A percentile compares a stretch with the other conserved stretches of the same genome.
phyloP scores from a whole-genome alignment of 768 basidiomycete species.

The Serpula lacrymans region DNA sequence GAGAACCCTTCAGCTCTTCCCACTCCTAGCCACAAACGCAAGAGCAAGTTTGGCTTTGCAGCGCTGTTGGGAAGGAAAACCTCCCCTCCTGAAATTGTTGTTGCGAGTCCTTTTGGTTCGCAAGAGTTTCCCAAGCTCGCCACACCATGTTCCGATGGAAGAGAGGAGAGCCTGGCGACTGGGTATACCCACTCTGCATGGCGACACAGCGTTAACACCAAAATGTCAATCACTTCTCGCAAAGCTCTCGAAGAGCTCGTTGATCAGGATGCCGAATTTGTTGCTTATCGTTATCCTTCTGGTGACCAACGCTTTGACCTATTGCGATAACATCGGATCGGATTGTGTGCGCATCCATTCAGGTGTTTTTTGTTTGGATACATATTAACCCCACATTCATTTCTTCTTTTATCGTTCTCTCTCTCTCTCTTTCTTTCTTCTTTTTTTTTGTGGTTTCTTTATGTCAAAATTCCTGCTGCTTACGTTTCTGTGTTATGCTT shows the following conservation, averaged over 20 bases:
- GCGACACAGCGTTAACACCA: conserved; percentile 48
- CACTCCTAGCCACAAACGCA: conserved; percentile 52
- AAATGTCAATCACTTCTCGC: conserved; percentile 63
- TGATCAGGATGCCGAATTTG: conserved; percentile 82
- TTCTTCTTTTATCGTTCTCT: conserved; percentile 2
- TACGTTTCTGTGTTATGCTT: conserved; percentile 15
- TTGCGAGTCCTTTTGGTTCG: conserved; percentile 31
- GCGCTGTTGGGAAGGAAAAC: conserved; percentile 61
- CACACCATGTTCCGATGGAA: conserved; percentile 41
- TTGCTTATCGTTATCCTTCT: conserved; percentile 86
- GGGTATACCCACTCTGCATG: conserved; percentile 50
- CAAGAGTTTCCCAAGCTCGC: conserved; percentile 50
- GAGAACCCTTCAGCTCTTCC: conserved; percentile 26
- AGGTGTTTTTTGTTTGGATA: too few relatives aligned
- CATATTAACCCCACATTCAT: conserved; percentile 1
- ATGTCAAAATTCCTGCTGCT: conserved; percentile 10
- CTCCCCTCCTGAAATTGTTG: conserved; percentile 16
- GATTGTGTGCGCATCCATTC: too few relatives aligned
- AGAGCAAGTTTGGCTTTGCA: conserved; percentile 69
- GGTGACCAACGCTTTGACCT: conserved; percentile 67
- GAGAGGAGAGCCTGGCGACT: conserved; percentile 44
- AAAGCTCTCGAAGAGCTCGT: conserved; percentile 77
- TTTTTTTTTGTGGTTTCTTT: conserved; percentile 15
- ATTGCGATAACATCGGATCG: conserved; percentile 41
- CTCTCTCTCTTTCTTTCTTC: conserved; percentile 1